A percentile compares a stretch with the other conserved stretches of the same genome.
Conservation (phyloP, 306 rosid species). For the Dalbergia cochinchinensis region DNA sequence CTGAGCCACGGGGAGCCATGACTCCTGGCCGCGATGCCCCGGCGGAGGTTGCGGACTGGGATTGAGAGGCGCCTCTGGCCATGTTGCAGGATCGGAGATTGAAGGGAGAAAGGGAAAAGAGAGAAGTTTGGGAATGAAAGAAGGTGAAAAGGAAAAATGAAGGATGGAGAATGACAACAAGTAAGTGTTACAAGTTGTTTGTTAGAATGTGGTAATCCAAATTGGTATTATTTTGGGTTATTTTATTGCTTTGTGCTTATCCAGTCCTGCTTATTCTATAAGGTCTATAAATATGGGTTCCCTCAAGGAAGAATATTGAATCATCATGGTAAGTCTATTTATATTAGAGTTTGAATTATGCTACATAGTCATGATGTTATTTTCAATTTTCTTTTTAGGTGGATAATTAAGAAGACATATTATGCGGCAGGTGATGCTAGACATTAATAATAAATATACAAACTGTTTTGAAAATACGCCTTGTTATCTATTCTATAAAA, state of each 20-base stretch:
- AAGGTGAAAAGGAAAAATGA: background rate
- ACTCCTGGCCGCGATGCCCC: constrained; percentile 68
- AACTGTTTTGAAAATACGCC: too few relatives aligned
- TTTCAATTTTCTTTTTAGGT: too few relatives aligned
- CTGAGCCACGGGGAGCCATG: constrained; percentile 90
- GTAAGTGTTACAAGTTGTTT: background rate
- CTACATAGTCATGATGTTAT: too few relatives aligned
- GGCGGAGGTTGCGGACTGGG: constrained; percentile 72
- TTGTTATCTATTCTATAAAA: too few relatives aligned
- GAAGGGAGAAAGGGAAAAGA: too few relatives aligned
- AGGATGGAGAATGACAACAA: background rate
- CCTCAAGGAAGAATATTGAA: background rate
- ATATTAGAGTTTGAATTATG: too few relatives aligned
- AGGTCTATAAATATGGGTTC: background rate
- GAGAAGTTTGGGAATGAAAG: background rate
- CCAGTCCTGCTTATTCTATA: background rate
- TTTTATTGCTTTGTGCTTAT: background rate
- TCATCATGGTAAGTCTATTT: too few relatives aligned
- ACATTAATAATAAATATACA: too few relatives aligned
- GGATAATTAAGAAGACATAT: too few relatives aligned
- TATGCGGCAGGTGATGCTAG: too few relatives aligned
- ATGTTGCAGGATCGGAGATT: constrained; percentile 36
- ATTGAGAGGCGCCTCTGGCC: constrained; percentile 93
- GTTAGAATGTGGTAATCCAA: background rate
- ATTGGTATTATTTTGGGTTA: background rate